Percentiles rank a stretch among this genome's conserved stretches.
These are phyloP conservation scores for Fusarium tricinctum DNA, from an alignment of 2,329 filamentous ascomycete species.

Conservation along the genomic window DNA sequence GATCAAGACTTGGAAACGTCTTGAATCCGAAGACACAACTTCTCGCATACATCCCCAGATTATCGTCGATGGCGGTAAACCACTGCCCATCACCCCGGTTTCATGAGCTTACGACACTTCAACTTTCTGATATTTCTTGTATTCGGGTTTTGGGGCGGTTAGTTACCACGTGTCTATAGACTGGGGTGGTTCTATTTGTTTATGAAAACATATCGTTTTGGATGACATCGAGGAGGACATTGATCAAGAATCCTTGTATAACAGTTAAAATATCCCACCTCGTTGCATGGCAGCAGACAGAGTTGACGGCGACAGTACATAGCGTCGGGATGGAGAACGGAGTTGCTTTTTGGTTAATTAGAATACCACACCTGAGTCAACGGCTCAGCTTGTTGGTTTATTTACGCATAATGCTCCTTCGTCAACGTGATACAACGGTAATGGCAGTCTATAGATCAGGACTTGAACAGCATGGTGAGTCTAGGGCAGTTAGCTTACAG, in stretches of 20 bases:
- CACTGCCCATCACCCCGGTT: slow-evolving; percentile 39
- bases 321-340: slow-evolving; percentile 32
- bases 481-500: too few relatives aligned
- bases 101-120: slow-evolving; percentile 36
- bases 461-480: background rate
- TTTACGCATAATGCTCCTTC: background rate
- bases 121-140: slow-evolving; percentile 32
- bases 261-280: slow-evolving; percentile 31
- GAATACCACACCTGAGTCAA: slow-evolving; percentile 17
- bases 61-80: slow-evolving; percentile 73
- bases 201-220: slow-evolving; percentile 21
- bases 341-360: slow-evolving; percentile 30
- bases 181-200: slow-evolving; percentile 20
- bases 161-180: slow-evolving; percentile 34
- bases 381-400: slow-evolving; percentile 18
- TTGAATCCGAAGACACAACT: slow-evolving; percentile 74
- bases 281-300: slow-evolving; percentile 10
- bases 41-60: slow-evolving; percentile 74
- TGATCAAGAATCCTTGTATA: slow-evolving; percentile 31
- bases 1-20: slow-evolving; percentile 91
- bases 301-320: slow-evolving; percentile 28
- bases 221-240: slow-evolving; percentile 26
- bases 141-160: slow-evolving; percentile 30
- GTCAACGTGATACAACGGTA: background rate
- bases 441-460: background rate